Base-by-base conservation (phyloP, 768 basidiomycete genomes). In the Nidularia pulvinata region DNA sequence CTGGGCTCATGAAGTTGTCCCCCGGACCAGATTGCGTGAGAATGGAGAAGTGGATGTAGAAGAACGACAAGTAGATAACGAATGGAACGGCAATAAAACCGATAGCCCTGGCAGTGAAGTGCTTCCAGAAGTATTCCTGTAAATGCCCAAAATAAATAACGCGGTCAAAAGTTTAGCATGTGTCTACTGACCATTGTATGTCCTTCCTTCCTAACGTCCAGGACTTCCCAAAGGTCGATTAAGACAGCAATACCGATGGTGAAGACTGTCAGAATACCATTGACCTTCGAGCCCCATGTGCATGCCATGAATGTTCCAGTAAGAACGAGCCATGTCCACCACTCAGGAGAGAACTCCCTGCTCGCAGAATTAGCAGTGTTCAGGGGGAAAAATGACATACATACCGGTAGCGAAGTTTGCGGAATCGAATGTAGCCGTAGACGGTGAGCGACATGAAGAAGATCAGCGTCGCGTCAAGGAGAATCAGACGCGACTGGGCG, bases 241-340 rank as follows among this genome's bases (percentile, higher is more conserved):
- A 91, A 65, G 44, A 98, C 97, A 5, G 96, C 96, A 48, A 90
- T 78, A 1, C 97, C 97, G 59, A 99, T 86, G 11, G 91, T 83
- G 42, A 85, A 52, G 53, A 99, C 98, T 1, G 94, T 94, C 56
- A 99, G 79, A 47, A 98, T 77, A 35, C 97, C 97, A 61, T 98
- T 98, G 72, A 98, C 97, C 71, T 99, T 99, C 64, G 95, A 96
- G 4, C 91, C 93, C 82, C 97, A 91, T 1, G 95, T 93, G 69
- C 94, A 94, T 34, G 95, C 93, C 84, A 99, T 92, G 71, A 91
- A 95, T 52, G 88, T 78, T 16, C 97, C 97, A 1, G 96, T 98
- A 2, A 89, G 79, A 42, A 88, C 67, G 39, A 98, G 78, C 96
- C 97, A 99, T 42, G 82, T 81, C 93, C 95, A 99, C 97, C 97